Conservation (phyloP, 164 flowering plant species). For the Stephania japonica region DNA sequence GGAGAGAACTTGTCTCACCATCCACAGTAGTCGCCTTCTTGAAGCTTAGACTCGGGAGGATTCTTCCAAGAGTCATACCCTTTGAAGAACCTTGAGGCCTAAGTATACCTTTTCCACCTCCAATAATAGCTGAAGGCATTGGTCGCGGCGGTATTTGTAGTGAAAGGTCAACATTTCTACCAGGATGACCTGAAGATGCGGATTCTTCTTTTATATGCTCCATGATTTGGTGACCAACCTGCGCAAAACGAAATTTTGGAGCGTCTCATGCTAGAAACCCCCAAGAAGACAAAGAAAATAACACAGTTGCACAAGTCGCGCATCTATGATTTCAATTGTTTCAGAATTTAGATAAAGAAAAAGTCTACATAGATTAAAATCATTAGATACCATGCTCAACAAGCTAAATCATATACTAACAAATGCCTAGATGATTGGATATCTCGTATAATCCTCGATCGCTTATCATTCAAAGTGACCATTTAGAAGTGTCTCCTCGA, state of each 20-base stretch:
- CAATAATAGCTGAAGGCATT: conserved; percentile 27
- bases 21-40: conserved; percentile 36
- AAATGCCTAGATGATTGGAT: background rate
- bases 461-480: too few species aligned
- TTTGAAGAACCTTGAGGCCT: conserved; percentile 41
- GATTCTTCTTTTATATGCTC: conserved; percentile 19
- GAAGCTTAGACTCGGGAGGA: conserved; percentile 63
- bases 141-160: conserved; percentile 66
- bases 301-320: background rate
- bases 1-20: conserved; percentile 60
- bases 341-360: background rate
- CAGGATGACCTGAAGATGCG: conserved; percentile 23
- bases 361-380: background rate
- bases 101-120: conserved; percentile 39
- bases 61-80: conserved; percentile 42
- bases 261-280: background rate
- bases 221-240: conserved; percentile 32
- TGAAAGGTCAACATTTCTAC: conserved; percentile 16
- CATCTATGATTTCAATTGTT: background rate
- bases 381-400: background rate
- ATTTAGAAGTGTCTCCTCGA: too few species aligned
- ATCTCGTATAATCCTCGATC: background rate
- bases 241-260: conserved; percentile 15
- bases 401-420: background rate
- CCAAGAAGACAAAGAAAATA: background rate